These are phyloP conservation scores for Phytopythium boreale DNA, from an alignment of 352 stramenopile genomes.

Conservation along the genomic window DNA sequence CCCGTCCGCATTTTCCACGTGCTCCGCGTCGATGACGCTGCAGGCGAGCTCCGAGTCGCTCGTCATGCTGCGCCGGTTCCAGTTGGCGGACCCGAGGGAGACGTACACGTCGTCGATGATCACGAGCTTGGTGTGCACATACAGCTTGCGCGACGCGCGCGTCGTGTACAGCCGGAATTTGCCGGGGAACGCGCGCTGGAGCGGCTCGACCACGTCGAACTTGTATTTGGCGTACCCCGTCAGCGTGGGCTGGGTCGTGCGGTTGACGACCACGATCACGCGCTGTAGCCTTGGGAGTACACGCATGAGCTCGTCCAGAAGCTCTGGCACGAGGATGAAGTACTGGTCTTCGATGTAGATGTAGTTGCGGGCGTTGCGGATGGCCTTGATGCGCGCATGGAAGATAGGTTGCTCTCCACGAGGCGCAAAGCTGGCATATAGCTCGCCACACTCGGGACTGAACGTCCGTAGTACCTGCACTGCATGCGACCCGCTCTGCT, in stretches of 20 bases:
- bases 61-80: slow-evolving; percentile 88
- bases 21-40: slow-evolving; percentile 45
- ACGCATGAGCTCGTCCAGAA: slow-evolving; percentile 40
- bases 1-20: slow-evolving; percentile 21
- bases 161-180: slow-evolving; percentile 63
- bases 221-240: slow-evolving; percentile 66
- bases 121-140: slow-evolving; percentile 79
- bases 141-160: slow-evolving; percentile 44
- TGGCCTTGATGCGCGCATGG: slow-evolving; percentile 50
- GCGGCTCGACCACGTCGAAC: slow-evolving; percentile 56
- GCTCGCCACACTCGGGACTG: slow-evolving; percentile 32
- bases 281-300: slow-evolving; percentile 42
- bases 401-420: slow-evolving; percentile 54
- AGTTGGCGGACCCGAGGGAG: slow-evolving; percentile 89
- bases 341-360: slow-evolving; percentile 75
- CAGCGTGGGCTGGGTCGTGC: slow-evolving; percentile 24
- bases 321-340: slow-evolving; percentile 61
- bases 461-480: slow-evolving; percentile 61
- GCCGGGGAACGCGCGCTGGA: slow-evolving; percentile 43
- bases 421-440: slow-evolving; percentile 47
- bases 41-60: slow-evolving; percentile 63
- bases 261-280: slow-evolving; percentile 54
- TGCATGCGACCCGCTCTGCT: slow-evolving; percentile 11
- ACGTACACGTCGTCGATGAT: slow-evolving; percentile 84
- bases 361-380: slow-evolving; percentile 52